These are phyloP conservation scores for Pythium folliculosum DNA, from an alignment of 352 stramenopile genomes.

Conservation along the genomic window DNA sequence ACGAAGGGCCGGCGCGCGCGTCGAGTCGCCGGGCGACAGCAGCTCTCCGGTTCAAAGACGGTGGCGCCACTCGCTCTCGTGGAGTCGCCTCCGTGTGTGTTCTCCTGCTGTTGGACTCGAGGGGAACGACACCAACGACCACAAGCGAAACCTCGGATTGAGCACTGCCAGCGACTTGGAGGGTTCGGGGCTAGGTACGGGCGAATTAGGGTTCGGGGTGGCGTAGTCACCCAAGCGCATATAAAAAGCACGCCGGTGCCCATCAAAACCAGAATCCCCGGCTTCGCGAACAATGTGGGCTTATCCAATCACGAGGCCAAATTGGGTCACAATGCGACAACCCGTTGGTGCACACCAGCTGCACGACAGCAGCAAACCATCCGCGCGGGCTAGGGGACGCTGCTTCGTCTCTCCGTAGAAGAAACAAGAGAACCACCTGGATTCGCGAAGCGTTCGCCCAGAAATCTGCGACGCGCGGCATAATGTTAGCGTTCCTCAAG, in stretches of 20 bases:
- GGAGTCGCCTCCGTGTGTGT: neutral
- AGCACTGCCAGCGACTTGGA: too few species aligned
- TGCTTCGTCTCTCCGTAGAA: conserved; percentile 2
- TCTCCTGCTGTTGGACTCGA: conserved; percentile 5
- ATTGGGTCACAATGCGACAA: conserved; percentile 9
- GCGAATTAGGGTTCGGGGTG: conserved; percentile 12
- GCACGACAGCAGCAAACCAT: neutral
- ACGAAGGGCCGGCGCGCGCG: neutral
- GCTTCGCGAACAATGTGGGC: neutral
- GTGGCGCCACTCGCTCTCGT: conserved; percentile 3
- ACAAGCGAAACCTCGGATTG: neutral
- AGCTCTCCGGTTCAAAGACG: neutral
- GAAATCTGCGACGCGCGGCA: neutral
- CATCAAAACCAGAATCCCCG: conserved; percentile 6
- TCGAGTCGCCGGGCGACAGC: conserved; percentile 1
- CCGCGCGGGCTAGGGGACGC: neutral
- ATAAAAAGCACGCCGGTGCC: neutral
- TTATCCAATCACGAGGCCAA: neutral
- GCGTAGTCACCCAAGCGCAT: conserved; percentile 1
- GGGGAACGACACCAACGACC: neutral
- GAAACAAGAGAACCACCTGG: neutral
- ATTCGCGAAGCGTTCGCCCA: conserved; percentile 3
- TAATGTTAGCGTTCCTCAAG: neutral
- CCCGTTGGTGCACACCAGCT: neutral
- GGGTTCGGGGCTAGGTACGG: neutral